phyloP scores from a whole-genome alignment of 805 yeast species.

The Monosporozyma siamensis region DNA sequence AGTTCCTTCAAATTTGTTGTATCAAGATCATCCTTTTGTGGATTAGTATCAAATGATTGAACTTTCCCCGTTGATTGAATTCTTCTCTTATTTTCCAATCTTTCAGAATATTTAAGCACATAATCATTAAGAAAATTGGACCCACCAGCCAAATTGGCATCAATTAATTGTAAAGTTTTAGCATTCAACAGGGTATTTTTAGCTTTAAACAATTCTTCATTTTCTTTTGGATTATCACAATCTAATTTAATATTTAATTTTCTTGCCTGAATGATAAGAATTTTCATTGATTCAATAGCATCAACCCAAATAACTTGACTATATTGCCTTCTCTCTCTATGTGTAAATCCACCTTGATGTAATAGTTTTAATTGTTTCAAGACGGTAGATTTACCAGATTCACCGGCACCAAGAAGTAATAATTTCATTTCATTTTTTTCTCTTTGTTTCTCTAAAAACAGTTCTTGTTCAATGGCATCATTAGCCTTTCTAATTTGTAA shows the following conservation, averaged over 20 bases:
- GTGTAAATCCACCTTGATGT: constrained; percentile 78
- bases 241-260: constrained; percentile 53
- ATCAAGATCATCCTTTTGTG: constrained; percentile 9
- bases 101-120: constrained; percentile 51
- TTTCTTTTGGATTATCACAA: constrained; percentile 44
- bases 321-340: constrained; percentile 71
- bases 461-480: constrained; percentile 54
- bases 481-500: constrained; percentile 45
- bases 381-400: constrained; percentile 89
- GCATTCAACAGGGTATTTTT: constrained; percentile 46
- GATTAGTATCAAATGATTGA: constrained; percentile 19
- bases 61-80: constrained; percentile 47
- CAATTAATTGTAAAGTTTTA: constrained; percentile 51
- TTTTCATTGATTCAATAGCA: constrained; percentile 75
- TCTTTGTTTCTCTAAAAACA: constrained; percentile 42
- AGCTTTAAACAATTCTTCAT: constrained; percentile 36
- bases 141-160: constrained; percentile 61
- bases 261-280: constrained; percentile 65
- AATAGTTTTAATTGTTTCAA: constrained; percentile 77
- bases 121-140: constrained; percentile 52
- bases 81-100: constrained; percentile 42
- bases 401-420: constrained; percentile 86
- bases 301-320: constrained; percentile 89
- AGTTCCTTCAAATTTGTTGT: constrained; percentile 6
- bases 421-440: constrained; percentile 58